Conservation (phyloP, 306 rosid genomes). For the Acmispon strigosus region DNA sequence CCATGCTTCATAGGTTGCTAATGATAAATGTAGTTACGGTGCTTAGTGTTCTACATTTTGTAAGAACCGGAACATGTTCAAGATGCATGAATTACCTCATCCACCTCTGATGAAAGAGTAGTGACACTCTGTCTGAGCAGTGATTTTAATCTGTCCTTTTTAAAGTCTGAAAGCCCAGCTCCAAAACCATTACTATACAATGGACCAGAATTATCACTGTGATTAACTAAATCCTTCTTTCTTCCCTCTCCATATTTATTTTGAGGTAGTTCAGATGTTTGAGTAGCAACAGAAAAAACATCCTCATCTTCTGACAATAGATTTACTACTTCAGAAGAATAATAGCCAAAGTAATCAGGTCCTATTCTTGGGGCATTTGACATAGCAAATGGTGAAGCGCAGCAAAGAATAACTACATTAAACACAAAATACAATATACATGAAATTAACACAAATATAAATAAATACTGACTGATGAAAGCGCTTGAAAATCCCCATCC, state of each 20-base stretch:
- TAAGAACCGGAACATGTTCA: conserved; percentile 11
- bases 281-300: conserved; percentile 24
- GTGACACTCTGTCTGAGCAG: conserved; percentile 62
- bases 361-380: conserved; percentile 45
- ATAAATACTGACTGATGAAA: not conserved
- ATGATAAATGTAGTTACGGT: not conserved
- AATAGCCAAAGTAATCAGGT: conserved; percentile 85
- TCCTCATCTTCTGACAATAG: conserved; percentile 54
- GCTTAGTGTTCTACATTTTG: not conserved
- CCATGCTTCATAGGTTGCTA: not conserved
- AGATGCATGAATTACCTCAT: conserved; percentile 56
- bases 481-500: not conserved
- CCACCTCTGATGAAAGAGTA: conserved; percentile 70
- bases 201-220: conserved; percentile 13
- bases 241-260: conserved; percentile 13
- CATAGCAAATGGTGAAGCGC: conserved; percentile 49
- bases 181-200: conserved; percentile 41
- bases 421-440: not conserved
- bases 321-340: conserved; percentile 40
- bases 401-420: conserved; percentile 24
- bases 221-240: conserved; percentile 23
- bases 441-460: not conserved
- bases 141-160: conserved; percentile 51
- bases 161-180: conserved; percentile 45
- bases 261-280: conserved; percentile 21